A percentile compares a stretch with the other conserved stretches of the same genome.
Evolutionary conservation across 164 flowering plant genomes (phyloP).

Genomic region (Hamamelis virginiana): DNA sequence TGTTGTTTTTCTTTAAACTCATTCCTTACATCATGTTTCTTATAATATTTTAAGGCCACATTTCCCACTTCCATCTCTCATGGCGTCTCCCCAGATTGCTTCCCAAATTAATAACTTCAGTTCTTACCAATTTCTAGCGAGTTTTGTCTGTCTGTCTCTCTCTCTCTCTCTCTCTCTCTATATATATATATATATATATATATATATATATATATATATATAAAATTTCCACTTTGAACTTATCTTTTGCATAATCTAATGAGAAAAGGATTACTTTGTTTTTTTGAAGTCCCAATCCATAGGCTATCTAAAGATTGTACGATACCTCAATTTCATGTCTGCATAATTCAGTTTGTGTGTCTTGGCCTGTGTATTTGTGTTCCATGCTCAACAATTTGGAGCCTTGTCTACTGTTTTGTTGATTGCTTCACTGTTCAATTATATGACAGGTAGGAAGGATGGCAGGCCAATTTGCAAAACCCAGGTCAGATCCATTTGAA

Average conservation of each 20-base stretch:
- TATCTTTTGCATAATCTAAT: no score
- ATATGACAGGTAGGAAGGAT: slow-evolving; percentile 43
- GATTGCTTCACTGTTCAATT: neutral
- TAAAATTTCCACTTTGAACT: no score
- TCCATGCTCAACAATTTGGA: neutral
- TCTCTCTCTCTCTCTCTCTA: no score
- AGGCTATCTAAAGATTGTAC: neutral
- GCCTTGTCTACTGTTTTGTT: neutral
- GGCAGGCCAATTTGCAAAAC: slow-evolving; percentile 63
- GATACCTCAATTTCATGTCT: no score
- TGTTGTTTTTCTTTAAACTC: no score
- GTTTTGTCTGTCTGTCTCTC: no score
- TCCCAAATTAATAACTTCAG: no score
- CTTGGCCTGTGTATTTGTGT: neutral
- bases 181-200: no score
- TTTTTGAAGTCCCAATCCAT: no score
- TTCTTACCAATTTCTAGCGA: neutral
- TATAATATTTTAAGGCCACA: neutral
- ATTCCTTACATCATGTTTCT: neutral
- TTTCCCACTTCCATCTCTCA: neutral
- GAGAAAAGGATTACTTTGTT: no score
- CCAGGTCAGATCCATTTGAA: slow-evolving; percentile 53
- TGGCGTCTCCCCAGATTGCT: neutral
- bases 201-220: no score
- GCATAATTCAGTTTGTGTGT: neutral